Conservation (phyloP, 257 asterid genomes). For the Lantana camara region DNA sequence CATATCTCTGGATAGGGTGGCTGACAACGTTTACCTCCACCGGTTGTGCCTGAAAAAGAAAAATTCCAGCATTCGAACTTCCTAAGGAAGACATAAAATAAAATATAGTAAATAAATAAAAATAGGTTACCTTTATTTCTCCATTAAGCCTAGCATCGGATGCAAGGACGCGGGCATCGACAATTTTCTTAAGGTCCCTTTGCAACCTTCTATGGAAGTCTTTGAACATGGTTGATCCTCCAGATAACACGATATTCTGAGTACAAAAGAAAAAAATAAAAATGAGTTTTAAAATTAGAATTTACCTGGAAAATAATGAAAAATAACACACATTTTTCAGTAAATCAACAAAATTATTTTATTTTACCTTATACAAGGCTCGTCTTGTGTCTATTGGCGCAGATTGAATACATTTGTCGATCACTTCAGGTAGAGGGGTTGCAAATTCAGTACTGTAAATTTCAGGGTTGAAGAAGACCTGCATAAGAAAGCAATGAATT, state of each 20-base stretch:
- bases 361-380: constrained; percentile 85
- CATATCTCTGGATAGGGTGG: constrained; percentile 90
- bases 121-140: constrained; percentile 56
- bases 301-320: constrained; percentile 12
- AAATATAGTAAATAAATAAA: not conserved
- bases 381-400: constrained; percentile 99
- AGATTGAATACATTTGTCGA: constrained; percentile 96
- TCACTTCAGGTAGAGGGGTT: constrained; percentile 81
- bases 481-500: constrained; percentile 35
- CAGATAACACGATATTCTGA: constrained; percentile 91
- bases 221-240: constrained; percentile 98
- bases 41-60: constrained; percentile 65
- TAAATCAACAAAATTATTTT: constrained; percentile 15
- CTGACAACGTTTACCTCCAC: constrained; percentile 96
- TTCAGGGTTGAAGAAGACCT: constrained; percentile 98
- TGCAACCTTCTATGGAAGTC: constrained; percentile 91
- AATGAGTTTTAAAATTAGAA: constrained; percentile 16
- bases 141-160: constrained; percentile 70
- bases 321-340: not conserved
- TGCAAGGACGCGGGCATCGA: constrained; percentile 80
- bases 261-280: constrained; percentile 24
- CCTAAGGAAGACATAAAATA: too few species aligned
- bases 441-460: constrained; percentile 67
- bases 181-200: constrained; percentile 84
- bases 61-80: not conserved